Evolutionary conservation across 768 basidiomycete genomes (phyloP).

Genomic region (Boletellus emodensis): DNA sequence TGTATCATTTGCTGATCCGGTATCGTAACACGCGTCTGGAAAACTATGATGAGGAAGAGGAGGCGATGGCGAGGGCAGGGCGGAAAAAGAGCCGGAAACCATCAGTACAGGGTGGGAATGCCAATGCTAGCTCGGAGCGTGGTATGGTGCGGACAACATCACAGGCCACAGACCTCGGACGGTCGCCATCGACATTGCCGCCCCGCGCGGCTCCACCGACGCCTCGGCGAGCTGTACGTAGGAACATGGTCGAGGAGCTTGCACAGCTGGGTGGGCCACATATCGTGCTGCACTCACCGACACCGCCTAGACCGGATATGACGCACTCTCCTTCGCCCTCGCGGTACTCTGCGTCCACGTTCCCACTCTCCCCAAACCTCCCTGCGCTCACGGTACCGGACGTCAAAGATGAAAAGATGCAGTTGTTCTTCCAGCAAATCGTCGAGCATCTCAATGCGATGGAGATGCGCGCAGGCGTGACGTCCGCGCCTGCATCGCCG

Average conservation of each 20-base stretch:
- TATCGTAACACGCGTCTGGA: conserved; percentile 77
- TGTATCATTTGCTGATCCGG: conserved; percentile 84
- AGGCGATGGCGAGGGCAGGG: conserved; percentile 32
- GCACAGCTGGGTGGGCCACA: conserved; percentile 15
- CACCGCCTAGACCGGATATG: conserved; percentile 7
- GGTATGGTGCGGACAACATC: conserved; percentile 23
- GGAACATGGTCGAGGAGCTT: conserved; percentile 18
- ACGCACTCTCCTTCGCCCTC: conserved; percentile 21
- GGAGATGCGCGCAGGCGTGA: conserved; percentile 46
- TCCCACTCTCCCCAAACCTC: conserved; percentile 36
- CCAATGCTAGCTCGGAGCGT: conserved; percentile 12
- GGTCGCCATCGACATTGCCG: conserved; percentile 41
- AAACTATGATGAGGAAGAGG: conserved; percentile 70
- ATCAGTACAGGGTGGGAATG: conserved; percentile 25
- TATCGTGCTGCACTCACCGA: conserved; percentile 16
- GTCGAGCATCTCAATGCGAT: conserved; percentile 75
- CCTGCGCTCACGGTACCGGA: conserved; percentile 60
- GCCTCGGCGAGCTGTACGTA: conserved; percentile 51
- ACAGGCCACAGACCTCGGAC: conserved; percentile 22
- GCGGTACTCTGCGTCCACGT: conserved; percentile 25
- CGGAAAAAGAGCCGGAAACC: conserved; percentile 36
- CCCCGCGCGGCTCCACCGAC: conserved; percentile 57
- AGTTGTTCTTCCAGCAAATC: conserved; percentile 82
- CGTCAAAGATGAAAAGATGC: conserved; percentile 70
- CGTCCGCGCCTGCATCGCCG: conserved; percentile 16